Base-by-base conservation (phyloP, 352 stramenopile genomes). In the Globisporangium cederbergense region DNA sequence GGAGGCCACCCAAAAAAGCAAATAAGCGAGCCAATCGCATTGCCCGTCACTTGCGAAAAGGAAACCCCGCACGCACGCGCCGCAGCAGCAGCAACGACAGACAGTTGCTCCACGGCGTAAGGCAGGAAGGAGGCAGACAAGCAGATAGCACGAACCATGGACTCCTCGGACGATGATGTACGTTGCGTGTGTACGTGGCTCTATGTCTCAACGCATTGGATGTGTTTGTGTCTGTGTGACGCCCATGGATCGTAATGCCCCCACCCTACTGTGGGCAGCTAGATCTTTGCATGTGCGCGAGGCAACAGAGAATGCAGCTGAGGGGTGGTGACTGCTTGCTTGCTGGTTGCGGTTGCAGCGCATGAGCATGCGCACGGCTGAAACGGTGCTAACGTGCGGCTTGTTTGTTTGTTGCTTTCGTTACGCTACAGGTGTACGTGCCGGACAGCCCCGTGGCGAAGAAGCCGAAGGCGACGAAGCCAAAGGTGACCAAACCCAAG, bases 161-260 rank as follows among this genome's bases (percentile, higher is more conserved):
- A 75, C 60, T 75, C 79, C 55, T 84, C 76, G 7, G 76, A 84
- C 54, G 71, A 84, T 32, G 74, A 85, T 54, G 79, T 88, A 53
- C 54, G 76, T 78, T n/a, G 32, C n/a, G n/a, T 49, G 6, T 47
- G 6, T 47, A 32, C 18, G 11, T 49, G 30, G 0, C 5, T 47
- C 5, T 55, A 40, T 32, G n/a, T 45, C 28, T 38, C 30, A 1
- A 32, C 14, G 43, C 18, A 14, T 8, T 61, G 14, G 14, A 14
- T 52, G 0, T 22, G 7, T 14, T 14, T 52, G 28, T 38, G 22
- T n/a, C 4, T 55, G 1, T 22, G n/a, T 42, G 32, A 36, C 28
- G 42, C 3, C 16, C 16, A 20, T 20, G 51, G 51, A 28, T 57
- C 20, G 16, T 8, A 34, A 22, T 22, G 25, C n/a, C n/a, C 25